phyloP scores from a whole-genome alignment of 2,329 filamentous ascomycete genomes.

The Alternaria postmessia region DNA sequence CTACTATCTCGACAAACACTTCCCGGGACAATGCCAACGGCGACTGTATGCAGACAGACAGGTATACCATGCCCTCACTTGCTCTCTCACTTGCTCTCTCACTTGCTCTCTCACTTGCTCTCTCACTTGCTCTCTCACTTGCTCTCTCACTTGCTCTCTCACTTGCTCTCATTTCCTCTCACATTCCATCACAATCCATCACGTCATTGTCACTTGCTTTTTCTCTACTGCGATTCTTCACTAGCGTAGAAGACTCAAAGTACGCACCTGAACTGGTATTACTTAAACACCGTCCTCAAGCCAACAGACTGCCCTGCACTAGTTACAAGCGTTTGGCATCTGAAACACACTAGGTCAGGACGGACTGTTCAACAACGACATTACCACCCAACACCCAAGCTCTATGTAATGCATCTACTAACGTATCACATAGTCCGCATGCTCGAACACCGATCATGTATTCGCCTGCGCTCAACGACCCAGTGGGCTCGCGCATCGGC shows the following conservation, averaged over 20 bases:
- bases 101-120: neutral
- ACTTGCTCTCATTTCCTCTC: too few species aligned
- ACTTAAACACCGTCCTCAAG: neutral
- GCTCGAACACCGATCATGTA: neutral
- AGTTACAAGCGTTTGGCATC: neutral
- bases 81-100: neutral
- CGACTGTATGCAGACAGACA: neutral
- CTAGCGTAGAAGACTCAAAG: neutral
- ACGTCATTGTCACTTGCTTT: neutral
- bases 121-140: neutral
- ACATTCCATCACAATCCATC: too few species aligned
- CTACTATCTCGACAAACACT: neutral
- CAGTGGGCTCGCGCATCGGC: constrained; percentile 17
- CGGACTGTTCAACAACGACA: neutral
- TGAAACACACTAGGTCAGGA: neutral
- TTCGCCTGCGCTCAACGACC: neutral
- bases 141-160: neutral
- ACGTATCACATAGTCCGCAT: neutral
- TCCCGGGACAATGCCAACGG: neutral
- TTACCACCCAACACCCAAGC: neutral
- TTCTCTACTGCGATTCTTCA: neutral
- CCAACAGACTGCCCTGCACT: neutral
- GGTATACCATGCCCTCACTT: neutral
- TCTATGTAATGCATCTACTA: neutral
- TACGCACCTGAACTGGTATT: neutral